Base-by-base conservation (phyloP, 225 moss, liverwort and hornwort species). In the Ulota crispa region DNA sequence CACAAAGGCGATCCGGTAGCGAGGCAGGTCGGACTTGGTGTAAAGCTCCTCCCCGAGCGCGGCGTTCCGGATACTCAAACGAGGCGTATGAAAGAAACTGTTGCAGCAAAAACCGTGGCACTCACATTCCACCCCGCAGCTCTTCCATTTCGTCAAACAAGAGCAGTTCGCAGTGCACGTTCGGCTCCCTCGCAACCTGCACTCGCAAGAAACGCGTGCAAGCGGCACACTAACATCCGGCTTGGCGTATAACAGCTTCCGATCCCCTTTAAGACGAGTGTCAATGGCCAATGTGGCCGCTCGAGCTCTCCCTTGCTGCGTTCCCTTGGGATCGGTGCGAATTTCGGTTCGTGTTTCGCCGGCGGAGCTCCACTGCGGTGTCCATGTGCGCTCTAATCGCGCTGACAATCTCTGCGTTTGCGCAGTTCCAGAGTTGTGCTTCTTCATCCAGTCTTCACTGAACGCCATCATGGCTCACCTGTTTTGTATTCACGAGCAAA, bases 21-120 rank as follows among this genome's bases (percentile, higher is more conserved):
- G 42, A 7, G 87, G 83, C 39, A 89, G 71, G 45, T 85, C 83
- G 13, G 60, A 30, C 65, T 83, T 87, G 5, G 87, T 87, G 80
- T 75, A 89, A 30, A 89, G 89, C 45, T 89, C 89, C 82, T 89
- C 89, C 31, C 85, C 85, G 2, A 89, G 80, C 6, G 83, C 87
- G 11, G 83, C 87, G 21, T 75, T 84, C 10, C 89, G 89, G 28
- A 87, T 87, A 41, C 77, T 89, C 83, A 87, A 81, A 24, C 82
- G 61, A 4, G 87, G 87, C 6, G 87, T 87, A 18, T 85, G 69
- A 53, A 85, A 87, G 75, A 89, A 89, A 75, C 89, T 89, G 23
- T 87, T 87, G 87, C 87, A 83, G 75, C 89, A 89, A 14, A 87
- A 89, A 15, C 87, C 87, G 12, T 85, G 87, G 64, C 87, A 89